Evolutionary conservation across 257 asterid genomes (phyloP).

Genomic region (Paraleonurus japonicus): DNA sequence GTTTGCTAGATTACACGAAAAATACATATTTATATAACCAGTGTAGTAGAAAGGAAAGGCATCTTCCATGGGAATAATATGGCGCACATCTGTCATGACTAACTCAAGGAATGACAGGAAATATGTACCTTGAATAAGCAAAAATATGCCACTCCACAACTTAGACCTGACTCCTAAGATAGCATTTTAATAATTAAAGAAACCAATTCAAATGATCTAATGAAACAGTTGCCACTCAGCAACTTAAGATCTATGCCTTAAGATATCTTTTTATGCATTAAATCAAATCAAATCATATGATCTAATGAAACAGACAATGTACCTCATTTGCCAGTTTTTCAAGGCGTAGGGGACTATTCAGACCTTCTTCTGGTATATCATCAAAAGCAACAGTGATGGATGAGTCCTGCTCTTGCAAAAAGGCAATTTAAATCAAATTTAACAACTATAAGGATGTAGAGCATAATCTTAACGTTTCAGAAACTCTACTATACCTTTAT

Average conservation of each 20-base stretch:
- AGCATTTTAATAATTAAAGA: neutral
- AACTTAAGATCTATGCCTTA: neutral
- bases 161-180: neutral
- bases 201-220: neutral
- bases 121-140: slow-evolving; percentile 2
- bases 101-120: neutral
- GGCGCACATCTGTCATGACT: slow-evolving; percentile 13
- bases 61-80: slow-evolving; percentile 3
- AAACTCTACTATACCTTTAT: slow-evolving; percentile 58
- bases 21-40: neutral
- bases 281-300: slow-evolving; percentile 15
- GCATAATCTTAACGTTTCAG: slow-evolving; percentile 4
- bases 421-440: slow-evolving; percentile 14
- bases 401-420: slow-evolving; percentile 66
- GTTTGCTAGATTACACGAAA: neutral
- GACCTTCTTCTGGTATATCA: slow-evolving; percentile 94
- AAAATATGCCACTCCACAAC: neutral
- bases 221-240: neutral
- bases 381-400: slow-evolving; percentile 91
- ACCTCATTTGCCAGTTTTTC: slow-evolving; percentile 97
- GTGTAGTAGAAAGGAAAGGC: neutral
- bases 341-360: slow-evolving; percentile 83
- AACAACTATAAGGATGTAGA: neutral
- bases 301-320: slow-evolving; percentile 21
- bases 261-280: slow-evolving; percentile 1